Percentiles rank a stretch among this genome's conserved stretches.
phyloP scores from a whole-genome alignment of 2,329 filamentous ascomycete genomes.

The Penicillium glabrum region DNA sequence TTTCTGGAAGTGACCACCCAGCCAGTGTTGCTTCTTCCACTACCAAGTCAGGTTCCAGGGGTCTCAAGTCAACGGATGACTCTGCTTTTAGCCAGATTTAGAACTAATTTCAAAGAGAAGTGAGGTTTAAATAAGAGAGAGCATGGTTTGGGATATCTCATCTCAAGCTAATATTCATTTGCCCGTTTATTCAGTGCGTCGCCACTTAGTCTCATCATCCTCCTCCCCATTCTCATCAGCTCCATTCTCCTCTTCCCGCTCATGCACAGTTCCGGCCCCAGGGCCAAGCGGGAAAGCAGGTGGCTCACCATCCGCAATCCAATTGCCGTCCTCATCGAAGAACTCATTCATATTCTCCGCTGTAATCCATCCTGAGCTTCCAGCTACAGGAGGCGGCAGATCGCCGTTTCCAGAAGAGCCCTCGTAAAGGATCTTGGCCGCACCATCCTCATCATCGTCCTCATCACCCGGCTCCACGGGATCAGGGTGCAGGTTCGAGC shows the following conservation, averaged over 20 bases:
- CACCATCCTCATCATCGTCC: constrained; percentile 33
- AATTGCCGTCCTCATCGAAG: constrained; percentile 79
- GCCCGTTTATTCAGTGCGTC: constrained; percentile 43
- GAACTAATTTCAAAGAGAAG: no score
- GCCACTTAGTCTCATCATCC: constrained; percentile 54
- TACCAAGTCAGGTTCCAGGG: no score
- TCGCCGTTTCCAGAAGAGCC: constrained; percentile 32
- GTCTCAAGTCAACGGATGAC: no score
- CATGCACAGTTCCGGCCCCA: constrained; percentile 65
- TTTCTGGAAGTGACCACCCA: no score
- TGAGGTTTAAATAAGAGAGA: no score
- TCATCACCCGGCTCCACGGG: constrained; percentile 39
- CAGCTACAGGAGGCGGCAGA: constrained; percentile 48
- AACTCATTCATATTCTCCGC: constrained; percentile 85
- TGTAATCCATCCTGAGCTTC: constrained; percentile 64
- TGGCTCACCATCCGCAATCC: constrained; percentile 57
- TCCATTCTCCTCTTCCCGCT: constrained; percentile 58
- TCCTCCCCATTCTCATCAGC: constrained; percentile 37
- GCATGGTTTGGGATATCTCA: neutral
- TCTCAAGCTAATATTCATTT: neutral
- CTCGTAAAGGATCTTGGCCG: constrained; percentile 28
- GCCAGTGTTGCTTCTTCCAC: no score
- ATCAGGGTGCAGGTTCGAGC: constrained; percentile 51
- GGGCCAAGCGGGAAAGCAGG: constrained; percentile 46
- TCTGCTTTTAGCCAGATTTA: no score